Evolutionary conservation across 352 stramenopile species (phyloP), one percentile per base, ranked within the genome.

Genomic region (Pythium brachiatum): DNA sequence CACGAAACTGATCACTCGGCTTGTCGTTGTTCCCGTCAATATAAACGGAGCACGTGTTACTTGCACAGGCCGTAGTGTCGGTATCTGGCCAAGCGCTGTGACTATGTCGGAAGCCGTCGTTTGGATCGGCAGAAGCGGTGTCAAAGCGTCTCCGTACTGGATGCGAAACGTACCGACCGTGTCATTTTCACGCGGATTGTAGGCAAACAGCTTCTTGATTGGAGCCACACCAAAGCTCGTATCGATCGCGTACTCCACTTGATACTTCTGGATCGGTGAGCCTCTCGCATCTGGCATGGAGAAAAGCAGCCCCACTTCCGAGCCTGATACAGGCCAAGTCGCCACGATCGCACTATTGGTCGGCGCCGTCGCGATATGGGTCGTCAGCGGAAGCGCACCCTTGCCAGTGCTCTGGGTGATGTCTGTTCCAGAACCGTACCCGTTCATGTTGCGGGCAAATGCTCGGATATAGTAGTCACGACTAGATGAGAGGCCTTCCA

Each of bases 381-480:
- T 68, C 23, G 74, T 57, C 32, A 91, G 51, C 13, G 77, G 79
- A 21, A 87, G 51, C 1, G 75, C 81, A 11, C 85, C 85, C 64
- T 75, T 78, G 18, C 85, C 85, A 18, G 69, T 52, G 6, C 68
- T 72, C 57, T 94, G 85, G n/a, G 90, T 75, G 0, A 73, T 48
- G 31, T 83, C 77, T 0, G 81, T 91, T 26, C 78, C 78, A 3
- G 60, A 21, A 16, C 85, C 77, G n/a, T 89, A 92, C 0, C 82
- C 82, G 59, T 90, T 90, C 15, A 74, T 32, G 9, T 92, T 94
- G 2, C 75, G 74, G 12, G 85, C 80, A 48, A 81, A 89, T 12
- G 78, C 82, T 7, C 82, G 75, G 13, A 90, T 63, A 34, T 81
- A 89, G 60, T 90, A 90, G n/a, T 86, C 64, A 52, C 74, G 53